Evolutionary conservation across 2,329 filamentous ascomycete genomes (phyloP).

Genomic region (Fusarium brevicatenulatum): DNA sequence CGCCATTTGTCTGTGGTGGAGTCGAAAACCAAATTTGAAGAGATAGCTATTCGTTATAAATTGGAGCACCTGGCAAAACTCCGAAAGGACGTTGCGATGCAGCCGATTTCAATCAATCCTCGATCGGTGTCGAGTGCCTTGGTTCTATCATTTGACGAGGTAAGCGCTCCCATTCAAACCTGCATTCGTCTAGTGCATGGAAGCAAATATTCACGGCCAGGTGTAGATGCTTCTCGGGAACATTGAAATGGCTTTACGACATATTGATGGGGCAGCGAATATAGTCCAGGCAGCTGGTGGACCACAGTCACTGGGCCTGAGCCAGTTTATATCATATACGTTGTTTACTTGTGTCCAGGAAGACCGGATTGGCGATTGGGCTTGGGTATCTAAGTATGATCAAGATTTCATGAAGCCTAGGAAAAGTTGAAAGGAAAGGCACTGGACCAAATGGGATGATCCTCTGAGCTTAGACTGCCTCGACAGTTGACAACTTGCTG

Average conservation of each 20-base stretch:
- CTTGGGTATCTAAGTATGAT: not conserved
- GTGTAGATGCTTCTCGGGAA: not conserved
- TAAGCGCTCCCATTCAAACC: not conserved
- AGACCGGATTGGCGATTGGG: not conserved
- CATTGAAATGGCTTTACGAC: not conserved
- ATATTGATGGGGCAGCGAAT: not conserved
- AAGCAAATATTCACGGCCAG: fast-evolving
- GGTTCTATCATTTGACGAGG: not conserved
- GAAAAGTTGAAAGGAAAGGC: not conserved
- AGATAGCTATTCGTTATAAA: not conserved
- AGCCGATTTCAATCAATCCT: not conserved
- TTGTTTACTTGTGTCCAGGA: not conserved
- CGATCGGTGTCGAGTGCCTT: not conserved
- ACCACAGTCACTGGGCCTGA: not conserved
- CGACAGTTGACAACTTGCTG: not conserved
- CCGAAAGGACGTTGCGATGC: not conserved
- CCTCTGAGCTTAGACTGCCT: not conserved
- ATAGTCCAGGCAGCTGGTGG: not conserved
- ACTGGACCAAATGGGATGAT: not conserved
- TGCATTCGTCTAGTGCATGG: not conserved
- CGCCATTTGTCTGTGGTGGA: not conserved
- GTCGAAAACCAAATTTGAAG: not conserved
- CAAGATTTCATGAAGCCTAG: not conserved
- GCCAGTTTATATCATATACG: not conserved
- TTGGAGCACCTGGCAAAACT: not conserved